Base-by-base conservation (phyloP, 2,329 filamentous ascomycete species). In the Coniella lustricola region DNA sequence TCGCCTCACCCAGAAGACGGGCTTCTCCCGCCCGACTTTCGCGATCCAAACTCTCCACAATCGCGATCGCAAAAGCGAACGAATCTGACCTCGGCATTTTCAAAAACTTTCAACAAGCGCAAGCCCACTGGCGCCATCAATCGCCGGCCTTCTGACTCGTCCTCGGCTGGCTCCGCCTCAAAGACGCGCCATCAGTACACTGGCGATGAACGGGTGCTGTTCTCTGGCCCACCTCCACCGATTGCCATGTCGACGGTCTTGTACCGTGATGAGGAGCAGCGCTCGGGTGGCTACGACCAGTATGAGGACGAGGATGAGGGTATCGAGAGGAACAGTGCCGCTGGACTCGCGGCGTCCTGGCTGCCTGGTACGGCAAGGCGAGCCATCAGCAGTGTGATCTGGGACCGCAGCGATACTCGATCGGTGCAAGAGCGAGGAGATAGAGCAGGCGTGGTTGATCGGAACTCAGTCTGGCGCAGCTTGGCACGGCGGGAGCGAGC, bases 141-240 rank as follows among this genome's bases (percentile, higher is more conserved):
- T 21, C 40, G 49, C n/a, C 49, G 52, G 9, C 31, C 53, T 29
- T 49, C 54, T 44, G 44, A 58, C 45, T 45, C 44, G 39, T 32
- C 55, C 56, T 9, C 51, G 53, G 7, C 38, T 48, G 7, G 42
- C 45, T 32, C 44, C 37, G 55, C 53, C 31, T 13, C 55, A 53
- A 42, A 66, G 59, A 53, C 60, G 58, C 22, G 53, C 54, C 7
- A 60, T 56, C 12, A 67, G 67, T 1, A 54, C 62, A 9, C 10
- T 10, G 25, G 64, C 65, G 5, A 65, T 63, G 46, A 53, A 51
- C 32, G 18, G 65, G 51, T 62, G 3, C 64, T 76, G 38, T 77
- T 77, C 49, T 57, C 63, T 2, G 73, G 73, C 1, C 74, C 75
- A 0, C 75, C 75, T 0, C 73, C 75, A 1, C 75, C 75, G 3